phyloP scores from a whole-genome alignment of 495 filamentous ascomycete species.

The Hypomontagnella submonticulosa region DNA sequence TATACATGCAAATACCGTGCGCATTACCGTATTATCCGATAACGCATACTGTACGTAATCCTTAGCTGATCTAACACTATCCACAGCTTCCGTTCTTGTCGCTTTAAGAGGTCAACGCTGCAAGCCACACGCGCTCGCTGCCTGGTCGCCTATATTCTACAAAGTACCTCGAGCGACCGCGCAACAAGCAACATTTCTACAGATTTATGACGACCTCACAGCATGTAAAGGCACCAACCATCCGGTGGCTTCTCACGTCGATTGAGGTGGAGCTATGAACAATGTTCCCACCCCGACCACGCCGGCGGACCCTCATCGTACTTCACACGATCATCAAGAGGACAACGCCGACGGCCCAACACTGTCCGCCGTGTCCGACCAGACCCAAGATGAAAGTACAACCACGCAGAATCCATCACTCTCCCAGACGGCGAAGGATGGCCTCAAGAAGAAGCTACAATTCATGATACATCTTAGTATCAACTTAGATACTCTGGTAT shows the following conservation, averaged over 20 bases:
- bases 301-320: conserved; percentile 58
- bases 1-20: too few species aligned
- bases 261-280: conserved; percentile 70
- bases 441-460: conserved; percentile 66
- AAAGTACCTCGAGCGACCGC: conserved; percentile 21
- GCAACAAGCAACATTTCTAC: conserved; percentile 16
- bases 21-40: too few species aligned
- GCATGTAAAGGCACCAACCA: conserved; percentile 45
- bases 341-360: conserved; percentile 46
- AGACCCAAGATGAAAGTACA: conserved; percentile 28
- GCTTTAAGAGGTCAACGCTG: conserved; percentile 26
- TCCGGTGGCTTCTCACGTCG: conserved; percentile 47
- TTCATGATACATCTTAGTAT: conserved; percentile 76
- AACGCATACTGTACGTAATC: too few species aligned
- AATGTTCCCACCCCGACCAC: conserved; percentile 70
- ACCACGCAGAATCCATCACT: conserved; percentile 37
- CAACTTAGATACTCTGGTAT: conserved; percentile 82
- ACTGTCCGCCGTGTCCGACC: conserved; percentile 40
- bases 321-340: conserved; percentile 44
- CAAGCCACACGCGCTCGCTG: conserved; percentile 16
- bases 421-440: conserved; percentile 51
- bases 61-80: conserved; percentile 10
- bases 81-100: conserved; percentile 23
- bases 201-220: conserved; percentile 43
- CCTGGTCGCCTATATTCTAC: conserved; percentile 22